Evolutionary conservation across 2,329 filamentous ascomycete species (phyloP).

Genomic region (Diaporthe sp.): DNA sequence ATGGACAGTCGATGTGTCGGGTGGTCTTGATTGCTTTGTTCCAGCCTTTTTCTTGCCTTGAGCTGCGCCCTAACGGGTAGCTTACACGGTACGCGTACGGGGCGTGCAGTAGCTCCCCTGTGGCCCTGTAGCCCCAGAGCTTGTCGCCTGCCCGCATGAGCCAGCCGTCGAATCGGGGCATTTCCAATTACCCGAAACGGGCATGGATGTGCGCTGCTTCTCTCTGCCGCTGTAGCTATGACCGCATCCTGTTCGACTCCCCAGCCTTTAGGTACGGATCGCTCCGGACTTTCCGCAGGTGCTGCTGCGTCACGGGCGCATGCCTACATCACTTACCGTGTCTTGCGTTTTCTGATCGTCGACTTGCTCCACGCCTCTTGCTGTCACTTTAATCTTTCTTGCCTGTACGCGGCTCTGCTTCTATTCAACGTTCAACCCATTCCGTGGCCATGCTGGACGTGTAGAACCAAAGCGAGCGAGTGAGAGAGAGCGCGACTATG

Average conservation of each 20-base stretch:
- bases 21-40: no score
- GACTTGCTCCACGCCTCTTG: neutral
- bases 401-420: neutral
- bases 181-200: slow-evolving; percentile 21
- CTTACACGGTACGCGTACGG: neutral
- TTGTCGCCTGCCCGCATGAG: neutral
- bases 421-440: neutral
- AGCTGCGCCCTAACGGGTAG: neutral
- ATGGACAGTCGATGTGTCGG: no score
- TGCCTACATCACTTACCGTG: neutral
- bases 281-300: neutral
- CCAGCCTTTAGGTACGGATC: neutral
- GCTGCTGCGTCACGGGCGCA: neutral
- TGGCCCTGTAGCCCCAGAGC: slow-evolving; percentile 3
- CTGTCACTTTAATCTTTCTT: neutral
- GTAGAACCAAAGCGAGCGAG: neutral
- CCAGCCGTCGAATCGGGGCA: slow-evolving; percentile 23
- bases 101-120: neutral
- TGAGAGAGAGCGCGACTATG: neutral
- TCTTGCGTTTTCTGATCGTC: neutral
- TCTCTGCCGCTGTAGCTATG: slow-evolving; percentile 8
- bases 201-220: neutral
- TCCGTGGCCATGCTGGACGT: neutral
- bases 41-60: neutral
- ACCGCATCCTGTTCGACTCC: neutral